These are phyloP conservation scores for Verbascum thapsus DNA, from an alignment of 257 asterid genomes.

Conservation along the genomic window DNA sequence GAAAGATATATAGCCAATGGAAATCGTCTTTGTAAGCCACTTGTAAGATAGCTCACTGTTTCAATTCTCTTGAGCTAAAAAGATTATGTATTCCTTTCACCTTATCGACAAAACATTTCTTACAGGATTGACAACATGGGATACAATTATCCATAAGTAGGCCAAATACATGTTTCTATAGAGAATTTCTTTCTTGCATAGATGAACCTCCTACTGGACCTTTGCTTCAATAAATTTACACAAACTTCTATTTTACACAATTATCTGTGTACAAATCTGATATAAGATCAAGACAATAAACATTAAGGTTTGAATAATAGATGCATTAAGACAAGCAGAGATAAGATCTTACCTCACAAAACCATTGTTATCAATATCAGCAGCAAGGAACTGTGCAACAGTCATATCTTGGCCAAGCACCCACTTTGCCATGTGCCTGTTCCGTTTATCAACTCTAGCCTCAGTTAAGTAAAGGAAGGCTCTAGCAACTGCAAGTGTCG, in stretches of 20 bases:
- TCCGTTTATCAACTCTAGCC: conserved; percentile 88
- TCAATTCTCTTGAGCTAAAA: no score
- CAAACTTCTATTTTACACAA: no score
- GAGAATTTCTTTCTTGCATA: no score
- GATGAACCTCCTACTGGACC: conserved; percentile 1
- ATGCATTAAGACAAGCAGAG: no score
- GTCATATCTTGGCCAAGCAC: conserved; percentile 93
- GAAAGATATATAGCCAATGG: no score
- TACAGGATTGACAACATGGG: no score
- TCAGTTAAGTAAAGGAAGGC: conserved; percentile 97
- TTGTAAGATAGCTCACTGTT: no score
- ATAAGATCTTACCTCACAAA: conserved; percentile 60
- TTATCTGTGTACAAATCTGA: no score
- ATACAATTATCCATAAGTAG: no score
- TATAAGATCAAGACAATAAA: conserved; percentile 19
- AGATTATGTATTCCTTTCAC: no score
- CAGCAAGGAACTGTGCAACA: conserved; percentile 96
- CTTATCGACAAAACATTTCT: no score
- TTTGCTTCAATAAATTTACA: conserved; percentile 7
- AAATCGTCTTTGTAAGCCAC: no score
- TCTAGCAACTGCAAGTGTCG: conserved; percentile 96
- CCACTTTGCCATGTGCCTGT: conserved; percentile 88
- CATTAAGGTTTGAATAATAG: not conserved
- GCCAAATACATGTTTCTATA: not conserved
- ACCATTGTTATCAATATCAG: conserved; percentile 89